Base-by-base conservation (phyloP, 176 grass and related monocot species). In the Aegilops speltoides region DNA sequence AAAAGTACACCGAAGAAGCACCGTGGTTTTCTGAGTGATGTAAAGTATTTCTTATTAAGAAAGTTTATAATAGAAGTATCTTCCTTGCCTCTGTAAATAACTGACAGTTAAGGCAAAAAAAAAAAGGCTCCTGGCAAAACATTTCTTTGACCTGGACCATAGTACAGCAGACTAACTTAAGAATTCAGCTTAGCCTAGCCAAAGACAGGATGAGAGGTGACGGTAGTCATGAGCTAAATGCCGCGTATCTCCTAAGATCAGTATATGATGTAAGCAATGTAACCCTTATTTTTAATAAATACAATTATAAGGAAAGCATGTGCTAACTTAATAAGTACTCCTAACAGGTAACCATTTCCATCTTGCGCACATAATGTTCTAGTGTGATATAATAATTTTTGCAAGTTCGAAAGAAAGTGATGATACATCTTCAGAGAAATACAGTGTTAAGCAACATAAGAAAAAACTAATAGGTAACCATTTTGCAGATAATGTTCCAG, bases 351-450 rank as follows among this genome's bases (percentile, higher is more conserved):
- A 59, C 54, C 13, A 84, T 64, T 50, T 83, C 45, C 28, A 68
- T 25, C 3, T 61, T 69, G 45, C 14, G 16, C 8, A 16, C 20
- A 68, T 77, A 40, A 73, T 76, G 7, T 77, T 68, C 32, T 60
- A 83, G 54, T 22, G 20, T 74, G 52, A 82, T 24, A 48, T 40
- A 46, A 77, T 56, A 19, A 50, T 31, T 36, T 86, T 86, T 76
- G 17, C 28, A 77, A 63, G 81, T 65, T 71, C 9, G 20, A 31
- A 73, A 33, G 26, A 73, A 45, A 70, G 20, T 72, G 38, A 70
- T 23, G 20, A 56, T 70, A 57, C 26, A 57, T 33, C 12, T 22
- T 34, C 45, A 37, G 29, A 67, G 41, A 69, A 54, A 82, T 70
- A 56, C 29, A 56, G 54, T 17, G 46, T 24, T 10, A 59, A 82